Evolutionary conservation across 805 yeast genomes (phyloP), one percentile per base, ranked within the genome.

Genomic region (Candida methanosorbosa): DNA sequence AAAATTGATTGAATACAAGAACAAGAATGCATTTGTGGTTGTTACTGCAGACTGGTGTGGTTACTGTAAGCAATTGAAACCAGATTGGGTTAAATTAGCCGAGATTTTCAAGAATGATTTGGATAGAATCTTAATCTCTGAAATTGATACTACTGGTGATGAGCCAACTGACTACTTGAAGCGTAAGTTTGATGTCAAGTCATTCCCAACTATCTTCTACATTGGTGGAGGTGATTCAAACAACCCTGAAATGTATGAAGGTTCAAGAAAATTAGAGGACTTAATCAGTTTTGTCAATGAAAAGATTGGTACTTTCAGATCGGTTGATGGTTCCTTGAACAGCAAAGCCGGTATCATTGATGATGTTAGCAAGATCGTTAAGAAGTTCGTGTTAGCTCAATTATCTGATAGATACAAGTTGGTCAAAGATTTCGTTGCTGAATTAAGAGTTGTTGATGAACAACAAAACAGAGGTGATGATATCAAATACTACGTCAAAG

Each of bases 1-100:
- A 32, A 44, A 46, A 20, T 33, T 44, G 20, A 41, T 63, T 8
- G 39, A 53, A 23, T 36, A 46, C 24, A 44, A 60, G 18, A 48
- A 53, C 25, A 80, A 72, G 36, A 47, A 49, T 27, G 71, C 66
- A 0, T 50, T 80, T 26, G 65, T 80, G 17, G 66, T 72, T 2
- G 71, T 80, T 46, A 70, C 82, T 5, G 75, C 80, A 13, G 61
- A 67, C 27, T 71, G 81, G 78, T 76, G 84, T 50, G 68, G 63
- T 16, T 68, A 71, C 48, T 78, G 84, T 57, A 63, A 70, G 52
- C 54, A 58, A 15, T 56, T 78, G 44, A 60, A 64, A 38, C 80
- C 81, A 2, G 55, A 52, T 9, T 72, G 74, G 61, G 68, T 63
- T 29, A 41, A 56, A 33, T 55, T 77, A 34, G 78, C 82, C 5